phyloP scores from a whole-genome alignment of 495 filamentous ascomycete genomes.

The Neurospora sp. region DNA sequence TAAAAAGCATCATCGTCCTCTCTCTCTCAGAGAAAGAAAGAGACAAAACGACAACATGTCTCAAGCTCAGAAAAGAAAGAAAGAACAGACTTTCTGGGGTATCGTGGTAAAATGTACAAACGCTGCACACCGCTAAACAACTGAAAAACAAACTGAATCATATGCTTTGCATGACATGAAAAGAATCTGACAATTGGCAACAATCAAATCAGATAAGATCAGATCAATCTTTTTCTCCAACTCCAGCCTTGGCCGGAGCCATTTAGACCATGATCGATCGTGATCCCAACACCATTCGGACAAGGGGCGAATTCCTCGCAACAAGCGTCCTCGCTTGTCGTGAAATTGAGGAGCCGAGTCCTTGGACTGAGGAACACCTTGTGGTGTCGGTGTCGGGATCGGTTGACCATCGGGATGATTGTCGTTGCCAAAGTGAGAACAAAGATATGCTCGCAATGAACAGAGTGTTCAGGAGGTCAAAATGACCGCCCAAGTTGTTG shows the following conservation, averaged over 20 bases:
- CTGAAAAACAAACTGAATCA: neutral
- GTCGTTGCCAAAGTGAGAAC: conserved; percentile 5
- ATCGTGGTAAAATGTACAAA: neutral
- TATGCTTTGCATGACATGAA: neutral
- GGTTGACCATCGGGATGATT: neutral
- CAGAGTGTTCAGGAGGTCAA: conserved; percentile 10
- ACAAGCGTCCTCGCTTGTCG: conserved; percentile 3
- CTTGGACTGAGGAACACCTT: neutral
- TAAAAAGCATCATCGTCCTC: neutral
- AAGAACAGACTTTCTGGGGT: neutral
- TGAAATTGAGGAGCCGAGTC: conserved; percentile 1
- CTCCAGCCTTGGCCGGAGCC: neutral
- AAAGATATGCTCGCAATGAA: conserved; percentile 13
- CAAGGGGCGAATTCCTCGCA: neutral
- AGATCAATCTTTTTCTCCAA: neutral
- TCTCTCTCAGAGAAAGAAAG: neutral
- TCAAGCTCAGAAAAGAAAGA: neutral
- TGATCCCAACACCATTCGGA: neutral
- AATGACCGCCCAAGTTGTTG: conserved; percentile 2
- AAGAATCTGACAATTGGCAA: neutral
- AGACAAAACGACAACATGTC: neutral
- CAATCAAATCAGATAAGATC: neutral
- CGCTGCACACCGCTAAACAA: neutral
- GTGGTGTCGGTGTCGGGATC: neutral
- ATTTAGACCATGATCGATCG: conserved; percentile 1